Base-by-base conservation (phyloP, 768 basidiomycete genomes). In the Boletellus ananiceps region DNA sequence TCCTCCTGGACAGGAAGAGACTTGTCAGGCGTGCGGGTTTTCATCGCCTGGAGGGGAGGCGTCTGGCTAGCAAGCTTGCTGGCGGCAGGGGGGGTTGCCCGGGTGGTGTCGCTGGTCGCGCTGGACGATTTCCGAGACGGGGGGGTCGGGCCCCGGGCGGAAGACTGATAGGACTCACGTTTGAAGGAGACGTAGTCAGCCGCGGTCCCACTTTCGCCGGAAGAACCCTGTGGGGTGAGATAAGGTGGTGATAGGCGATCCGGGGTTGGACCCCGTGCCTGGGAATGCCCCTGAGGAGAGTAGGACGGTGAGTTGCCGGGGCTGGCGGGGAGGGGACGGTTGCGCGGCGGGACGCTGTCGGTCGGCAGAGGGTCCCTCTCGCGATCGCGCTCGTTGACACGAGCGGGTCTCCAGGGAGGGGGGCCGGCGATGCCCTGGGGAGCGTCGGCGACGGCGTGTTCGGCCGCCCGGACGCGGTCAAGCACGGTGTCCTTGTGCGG, bases 1-100 rank as follows among this genome's bases (percentile, higher is more conserved):
- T 87, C 86, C 61, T 88, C 86, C 63, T 89, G 86, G 3, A 88
- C 77, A 16, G 86, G 86, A 21, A 89, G 72, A 14, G 86, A 86
- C 31, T 84, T 75, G 63, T 87, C 86, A 2, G 86, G 81, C 18
- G 81, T 80, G 18, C 83, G 80, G 5, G 76, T 71, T 61, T 62
- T 64, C 57, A 77, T 72, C 9, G 73, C 63, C 58, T 81, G 82
- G 46, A 76, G 54, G 15, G 83, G 81, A 0, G 82, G 78, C 0
- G 82, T 80, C 55, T 81, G 79, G 37, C 70, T 78, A 23, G 73
- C 67, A 49, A 74, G 64, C 53, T 71, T 66, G 61, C 67, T 61
- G 36, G 51, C 57, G 0, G 66, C 64, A 27, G 73, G 71, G 18
- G 74, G 73, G 0, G 73, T 69, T 5, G 54, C 54, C 32, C 67